A percentile compares a stretch with the other conserved stretches of the same genome.
Evolutionary conservation across 2,329 filamentous ascomycete genomes (phyloP).

Genomic region (Penicillium corylophilum): DNA sequence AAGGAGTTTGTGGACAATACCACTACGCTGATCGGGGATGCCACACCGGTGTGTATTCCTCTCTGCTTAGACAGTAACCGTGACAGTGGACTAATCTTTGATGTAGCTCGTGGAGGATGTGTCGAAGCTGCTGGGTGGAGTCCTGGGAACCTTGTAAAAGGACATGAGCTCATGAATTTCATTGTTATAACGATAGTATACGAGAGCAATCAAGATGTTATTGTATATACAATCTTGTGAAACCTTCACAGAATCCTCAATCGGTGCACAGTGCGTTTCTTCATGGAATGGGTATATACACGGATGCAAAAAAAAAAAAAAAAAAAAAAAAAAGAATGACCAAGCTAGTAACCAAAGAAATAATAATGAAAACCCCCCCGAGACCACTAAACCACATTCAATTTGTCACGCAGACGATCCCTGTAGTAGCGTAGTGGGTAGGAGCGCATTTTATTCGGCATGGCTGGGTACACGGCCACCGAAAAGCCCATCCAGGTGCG

Average conservation of each 20-base stretch:
- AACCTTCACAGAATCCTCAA: background rate
- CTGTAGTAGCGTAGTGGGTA: constrained; percentile 35
- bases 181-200: constrained; percentile 8
- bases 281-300: constrained; percentile 20
- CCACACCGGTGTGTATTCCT: constrained; percentile 29
- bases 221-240: background rate
- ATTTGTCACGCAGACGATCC: constrained; percentile 27
- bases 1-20: constrained; percentile 31
- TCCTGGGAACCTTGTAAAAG: constrained; percentile 23
- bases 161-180: constrained; percentile 2
- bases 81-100: background rate
- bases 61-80: background rate
- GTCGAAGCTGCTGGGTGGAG: constrained; percentile 28
- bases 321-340: constrained; percentile 7
- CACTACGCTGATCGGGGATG: constrained; percentile 32
- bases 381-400: constrained; percentile 23
- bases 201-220: constrained; percentile 3
- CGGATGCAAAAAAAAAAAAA: background rate
- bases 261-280: constrained; percentile 12
- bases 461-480: constrained; percentile 33
- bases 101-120: constrained; percentile 30
- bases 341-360: background rate
- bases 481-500: constrained; percentile 33
- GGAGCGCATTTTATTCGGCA: constrained; percentile 30
- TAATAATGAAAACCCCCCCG: background rate